Evolutionary conservation across 2,329 filamentous ascomycete species (phyloP).

Genomic region (Aspergillus calidoustus): DNA sequence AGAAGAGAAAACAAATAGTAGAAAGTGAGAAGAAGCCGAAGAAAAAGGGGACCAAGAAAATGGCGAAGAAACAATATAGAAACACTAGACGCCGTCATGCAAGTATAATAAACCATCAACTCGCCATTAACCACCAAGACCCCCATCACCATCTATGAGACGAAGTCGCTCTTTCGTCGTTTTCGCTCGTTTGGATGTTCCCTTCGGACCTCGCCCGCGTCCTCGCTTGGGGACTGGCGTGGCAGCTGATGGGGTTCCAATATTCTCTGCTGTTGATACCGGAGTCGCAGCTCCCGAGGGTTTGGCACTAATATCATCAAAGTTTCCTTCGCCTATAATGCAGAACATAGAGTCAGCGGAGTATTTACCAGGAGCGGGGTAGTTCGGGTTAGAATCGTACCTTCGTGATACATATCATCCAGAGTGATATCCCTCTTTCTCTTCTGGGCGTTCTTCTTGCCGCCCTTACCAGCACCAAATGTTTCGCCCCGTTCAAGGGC

Average conservation of each 20-base stretch:
- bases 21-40: conserved; percentile 13
- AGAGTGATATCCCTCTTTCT: conserved; percentile 66
- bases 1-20: conserved; percentile 3
- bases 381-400: conserved; percentile 62
- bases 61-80: conserved; percentile 6
- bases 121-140: conserved; percentile 31
- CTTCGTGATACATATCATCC: conserved; percentile 99
- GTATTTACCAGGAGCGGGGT: background rate
- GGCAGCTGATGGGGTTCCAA: conserved; percentile 43
- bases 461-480: conserved; percentile 63
- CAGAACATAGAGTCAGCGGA: conserved; percentile 15
- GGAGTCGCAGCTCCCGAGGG: conserved; percentile 86
- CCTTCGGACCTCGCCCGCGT: conserved; percentile 59
- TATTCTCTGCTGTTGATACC: conserved; percentile 58
- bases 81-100: conserved; percentile 23
- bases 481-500: conserved; percentile 71
- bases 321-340: conserved; percentile 83
- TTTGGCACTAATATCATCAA: conserved; percentile 83
- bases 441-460: conserved; percentile 64
- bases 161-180: conserved; percentile 58
- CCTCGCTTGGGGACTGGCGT: conserved; percentile 59
- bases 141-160: conserved; percentile 50
- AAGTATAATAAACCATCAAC: conserved; percentile 14
- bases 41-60: conserved; percentile 6
- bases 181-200: conserved; percentile 64